A percentile compares a stretch with the other conserved stretches of the same genome.
These are phyloP conservation scores for Nannochloropsis gaditana DNA, from an alignment of 108 stramenopile genomes.

Conservation along the genomic window DNA sequence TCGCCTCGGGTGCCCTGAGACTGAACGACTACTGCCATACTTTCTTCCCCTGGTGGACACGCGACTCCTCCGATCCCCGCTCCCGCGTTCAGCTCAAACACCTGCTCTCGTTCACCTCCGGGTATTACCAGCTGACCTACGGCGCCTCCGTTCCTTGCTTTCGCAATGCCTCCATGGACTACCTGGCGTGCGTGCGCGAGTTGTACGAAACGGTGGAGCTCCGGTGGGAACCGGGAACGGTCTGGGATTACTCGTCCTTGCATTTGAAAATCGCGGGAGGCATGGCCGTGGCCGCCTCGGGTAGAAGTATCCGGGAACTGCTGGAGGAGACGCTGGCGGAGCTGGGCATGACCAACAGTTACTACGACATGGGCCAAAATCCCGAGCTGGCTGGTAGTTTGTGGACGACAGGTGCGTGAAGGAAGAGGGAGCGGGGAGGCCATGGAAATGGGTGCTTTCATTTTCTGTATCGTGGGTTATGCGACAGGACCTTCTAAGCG, in stretches of 20 bases:
- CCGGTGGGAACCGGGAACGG: background rate
- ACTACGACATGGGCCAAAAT: conserved; percentile 4
- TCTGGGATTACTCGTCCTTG: background rate
- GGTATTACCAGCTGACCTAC: conserved; percentile 18
- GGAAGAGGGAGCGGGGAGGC: background rate
- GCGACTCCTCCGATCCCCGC: background rate
- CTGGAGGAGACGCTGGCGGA: background rate
- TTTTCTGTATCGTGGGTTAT: no score
- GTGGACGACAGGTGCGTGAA: background rate
- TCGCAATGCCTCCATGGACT: background rate
- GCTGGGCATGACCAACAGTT: background rate
- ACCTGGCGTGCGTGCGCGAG: background rate
- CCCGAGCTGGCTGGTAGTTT: conserved; percentile 2
- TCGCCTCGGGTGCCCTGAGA: background rate
- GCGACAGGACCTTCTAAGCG: no score
- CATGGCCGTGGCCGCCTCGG: background rate
- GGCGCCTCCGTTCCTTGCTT: background rate
- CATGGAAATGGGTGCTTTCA: no score
- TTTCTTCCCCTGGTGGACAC: conserved; percentile 15
- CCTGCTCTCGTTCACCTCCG: background rate
- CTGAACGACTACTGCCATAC: conserved; percentile 5
- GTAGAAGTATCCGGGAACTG: background rate
- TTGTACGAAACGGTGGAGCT: conserved; percentile 2
- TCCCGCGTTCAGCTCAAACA: background rate
- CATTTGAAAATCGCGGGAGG: conserved; percentile 20